Evolutionary conservation across 306 rosid species (phyloP).

Genomic region (Prinsepia uniflora): DNA sequence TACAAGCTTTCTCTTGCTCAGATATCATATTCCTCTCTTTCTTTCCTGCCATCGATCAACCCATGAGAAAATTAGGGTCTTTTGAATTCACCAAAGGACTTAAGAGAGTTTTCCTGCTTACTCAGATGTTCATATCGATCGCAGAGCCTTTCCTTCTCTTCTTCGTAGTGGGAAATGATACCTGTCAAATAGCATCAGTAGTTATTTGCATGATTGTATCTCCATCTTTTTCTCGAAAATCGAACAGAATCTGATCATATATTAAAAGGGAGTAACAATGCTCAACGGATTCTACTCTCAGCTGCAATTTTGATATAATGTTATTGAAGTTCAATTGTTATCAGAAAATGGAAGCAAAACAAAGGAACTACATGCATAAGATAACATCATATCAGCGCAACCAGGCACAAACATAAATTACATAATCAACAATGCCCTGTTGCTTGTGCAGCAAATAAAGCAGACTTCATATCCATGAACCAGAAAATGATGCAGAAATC

Average conservation of each 20-base stretch:
- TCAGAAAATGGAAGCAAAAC: not conserved
- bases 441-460: not conserved
- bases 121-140: conserved; percentile 80
- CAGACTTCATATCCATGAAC: not conserved
- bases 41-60: conserved; percentile 56
- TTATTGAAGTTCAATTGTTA: not conserved
- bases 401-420: no score
- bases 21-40: conserved; percentile 63
- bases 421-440: not conserved
- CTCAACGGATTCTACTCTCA: not conserved
- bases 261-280: not conserved
- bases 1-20: conserved; percentile 72
- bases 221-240: not conserved
- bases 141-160: conserved; percentile 81
- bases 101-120: conserved; percentile 32
- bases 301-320: not conserved
- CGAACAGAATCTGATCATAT: not conserved
- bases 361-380: not conserved
- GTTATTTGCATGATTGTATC: not conserved
- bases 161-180: conserved; percentile 79
- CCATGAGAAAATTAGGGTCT: conserved; percentile 8
- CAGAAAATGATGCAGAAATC: not conserved
- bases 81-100: not conserved
- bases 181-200: conserved; percentile 38
- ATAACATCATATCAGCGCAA: not conserved